Evolutionary conservation across 192 early-diverging fungal genomes (phyloP), one percentile per base, ranked within the genome.

Genomic region (Globomyces pollinis-pini): DNA sequence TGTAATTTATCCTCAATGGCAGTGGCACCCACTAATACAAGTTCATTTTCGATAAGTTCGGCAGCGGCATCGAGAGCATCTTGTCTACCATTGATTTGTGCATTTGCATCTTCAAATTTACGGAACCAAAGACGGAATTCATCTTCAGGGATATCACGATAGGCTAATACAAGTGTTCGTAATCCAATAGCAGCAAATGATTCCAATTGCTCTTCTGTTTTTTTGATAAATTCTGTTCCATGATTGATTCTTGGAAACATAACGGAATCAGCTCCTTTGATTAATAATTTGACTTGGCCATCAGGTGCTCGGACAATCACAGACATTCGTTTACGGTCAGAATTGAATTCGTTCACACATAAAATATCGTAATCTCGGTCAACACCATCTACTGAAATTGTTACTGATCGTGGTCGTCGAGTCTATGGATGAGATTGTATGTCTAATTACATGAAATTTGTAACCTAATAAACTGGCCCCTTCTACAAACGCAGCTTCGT

Each of bases 1-100:
- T 94, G 91, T 57, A 94, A 65, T 50, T 88, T 83, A 61, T 94
- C 91, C 61, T 94, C 91, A 53, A 94, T 94, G 1, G 91, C 91
- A 0, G 91, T 91, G 0, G 88, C 85, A 0, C 91, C 91, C 0
- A 91, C 72, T 26, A 94, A 74, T 8, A 81, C 66, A 34, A 94
- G 57, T 16, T 83, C 79, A n/a, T 61, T 57, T 61, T 94, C 91
- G 31, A 96, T 89, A 16, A 73, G 59, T 49, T 89, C 92, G 62
- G 85, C 84, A 0, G 78, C 84, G 23, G 69, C 74, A 29, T 90
- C 91, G n/a, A 94, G 70, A 54, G 79, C 81, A 38, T 82, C 75
- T 16, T 89, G 90, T 34, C 95, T 86, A 59, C 85, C 82, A 42
- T 78, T 79, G 41, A 96, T 77, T 4, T 80, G 75, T 24, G 78